Evolutionary conservation across 129 eudicot genomes (phyloP), one percentile per base, ranked within the genome.

Genomic region (Pulicaria dysenterica): DNA sequence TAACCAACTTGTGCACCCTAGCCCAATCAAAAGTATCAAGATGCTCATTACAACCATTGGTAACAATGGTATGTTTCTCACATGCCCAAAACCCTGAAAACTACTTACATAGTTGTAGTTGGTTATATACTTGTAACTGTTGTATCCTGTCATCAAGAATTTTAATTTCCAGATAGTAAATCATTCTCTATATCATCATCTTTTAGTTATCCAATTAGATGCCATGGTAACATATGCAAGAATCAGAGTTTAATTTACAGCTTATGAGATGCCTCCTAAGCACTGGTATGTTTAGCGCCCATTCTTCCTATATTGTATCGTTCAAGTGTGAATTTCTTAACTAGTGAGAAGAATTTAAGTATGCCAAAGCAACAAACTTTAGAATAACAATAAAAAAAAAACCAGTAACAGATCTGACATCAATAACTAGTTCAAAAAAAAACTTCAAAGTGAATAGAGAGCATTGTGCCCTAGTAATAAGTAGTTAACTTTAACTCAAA

Each of bases 381-480:
- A 69, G 38, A 70, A 71, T 56, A n/a, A 24, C 46, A 8, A 31
- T 31, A 45, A 38, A 47, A 39, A 68, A 36, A 47, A 24, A 36
- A 31, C n/a, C 72, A 48, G 71, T 45, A 24, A n/a, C 36, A 69
- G 62, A 40, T 46, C 9, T 57, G 46, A 39, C 59, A 24, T 31
- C 3, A 72, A 67, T 58, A 43, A 14, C 37, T 58, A 10, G 8
- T n/a, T 8, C n/a, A n/a, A 57, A 50, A 3, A 58, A n/a, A 7
- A 58, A 13, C 56, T 45, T 73, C 58, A 58, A 58, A 34, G 2
- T 42, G 61, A 59, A 46, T 11, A 57, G n/a, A 72, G 56, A 7
- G n/a, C 64, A 44, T n/a, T 71, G 7, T 58, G 57, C 67, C 76
- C 67, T 72, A 46, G 46, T 16, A 46, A 47, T n/a, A 38, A 60